Evolutionary conservation across 2,329 filamentous ascomycete species (phyloP).

Genomic region (Botrytis porri): DNA sequence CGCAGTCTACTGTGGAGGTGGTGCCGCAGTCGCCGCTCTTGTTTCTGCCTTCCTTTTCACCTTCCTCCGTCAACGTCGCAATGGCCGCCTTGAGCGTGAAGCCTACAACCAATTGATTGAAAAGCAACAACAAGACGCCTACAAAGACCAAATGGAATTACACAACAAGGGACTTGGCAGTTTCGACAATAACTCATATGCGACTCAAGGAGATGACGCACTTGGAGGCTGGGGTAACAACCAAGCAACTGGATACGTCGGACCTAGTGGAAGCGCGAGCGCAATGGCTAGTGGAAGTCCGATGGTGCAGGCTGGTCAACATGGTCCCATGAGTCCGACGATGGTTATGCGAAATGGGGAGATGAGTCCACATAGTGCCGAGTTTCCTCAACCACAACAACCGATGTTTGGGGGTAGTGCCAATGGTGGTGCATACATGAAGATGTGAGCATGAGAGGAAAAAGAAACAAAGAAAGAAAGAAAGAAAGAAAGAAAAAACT

Average conservation of each 20-base stretch:
- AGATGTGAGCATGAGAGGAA: not conserved
- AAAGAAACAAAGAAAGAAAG: not conserved
- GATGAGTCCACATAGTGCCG: not conserved
- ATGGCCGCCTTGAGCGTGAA: conserved; percentile 51
- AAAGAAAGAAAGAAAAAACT: not conserved
- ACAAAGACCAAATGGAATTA: conserved; percentile 34
- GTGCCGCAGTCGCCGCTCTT: conserved; percentile 45
- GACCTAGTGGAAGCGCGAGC: conserved; percentile 12
- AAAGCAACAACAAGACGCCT: conserved; percentile 34
- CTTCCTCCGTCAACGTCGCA: conserved; percentile 54
- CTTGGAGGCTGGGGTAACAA: conserved; percentile 33
- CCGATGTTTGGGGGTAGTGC: conserved; percentile 2
- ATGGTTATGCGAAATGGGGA: not conserved
- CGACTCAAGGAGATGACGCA: conserved; percentile 32
- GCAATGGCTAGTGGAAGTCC: conserved; percentile 1
- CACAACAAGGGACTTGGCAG: conserved; percentile 35
- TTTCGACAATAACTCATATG: conserved; percentile 29
- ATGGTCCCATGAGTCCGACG: conserved; percentile 1
- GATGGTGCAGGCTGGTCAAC: not conserved
- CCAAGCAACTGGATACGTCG: conserved; percentile 17
- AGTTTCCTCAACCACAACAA: conserved; percentile 3
- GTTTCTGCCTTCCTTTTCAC: conserved; percentile 48
- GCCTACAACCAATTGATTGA: conserved; percentile 36
- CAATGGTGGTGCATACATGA: conserved; percentile 5
- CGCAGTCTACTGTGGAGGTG: conserved; percentile 51